Conservation (phyloP, 352 stramenopile genomes). For the Phytophthora palmivora region DNA sequence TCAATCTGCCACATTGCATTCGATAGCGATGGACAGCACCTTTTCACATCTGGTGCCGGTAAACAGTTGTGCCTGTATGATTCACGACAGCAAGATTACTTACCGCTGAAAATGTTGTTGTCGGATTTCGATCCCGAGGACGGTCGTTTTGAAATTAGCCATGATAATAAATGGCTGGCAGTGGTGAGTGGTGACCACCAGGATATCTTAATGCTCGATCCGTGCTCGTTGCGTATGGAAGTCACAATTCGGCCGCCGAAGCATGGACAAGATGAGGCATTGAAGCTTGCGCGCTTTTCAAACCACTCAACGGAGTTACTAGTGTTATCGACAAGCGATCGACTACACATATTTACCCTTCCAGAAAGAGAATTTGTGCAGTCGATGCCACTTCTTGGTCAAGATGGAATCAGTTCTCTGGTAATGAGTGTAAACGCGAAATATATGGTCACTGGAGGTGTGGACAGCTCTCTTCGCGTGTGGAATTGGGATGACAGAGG, state of each 20-base stretch:
- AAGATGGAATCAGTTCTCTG: slow-evolving; percentile 58
- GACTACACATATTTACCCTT: slow-evolving; percentile 65
- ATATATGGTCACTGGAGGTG: slow-evolving; percentile 67
- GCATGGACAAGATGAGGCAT: slow-evolving; percentile 19
- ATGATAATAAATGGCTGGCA: slow-evolving; percentile 48
- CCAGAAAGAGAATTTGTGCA: slow-evolving; percentile 42
- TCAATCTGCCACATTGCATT: slow-evolving; percentile 67
- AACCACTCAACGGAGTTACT: slow-evolving; percentile 58
- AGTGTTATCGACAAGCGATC: slow-evolving; percentile 54
- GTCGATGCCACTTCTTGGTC: slow-evolving; percentile 59
- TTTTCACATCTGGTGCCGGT: slow-evolving; percentile 61
- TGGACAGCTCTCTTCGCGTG: slow-evolving; percentile 64
- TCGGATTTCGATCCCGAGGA: slow-evolving; percentile 43
- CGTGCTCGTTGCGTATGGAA: slow-evolving; percentile 46
- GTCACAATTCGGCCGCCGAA: slow-evolving; percentile 47
- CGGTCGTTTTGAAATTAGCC: slow-evolving; percentile 47
- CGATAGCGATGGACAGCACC: slow-evolving; percentile 41
- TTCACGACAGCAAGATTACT: slow-evolving; percentile 48
- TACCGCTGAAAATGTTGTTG: slow-evolving; percentile 76
- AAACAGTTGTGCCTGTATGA: slow-evolving; percentile 81
- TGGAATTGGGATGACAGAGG: slow-evolving; percentile 66
- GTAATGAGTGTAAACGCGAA: slow-evolving; percentile 63
- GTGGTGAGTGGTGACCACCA: slow-evolving; percentile 40
- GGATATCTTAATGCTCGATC: slow-evolving; percentile 47
- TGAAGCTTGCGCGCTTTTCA: slow-evolving; percentile 60